A percentile compares a stretch with the other conserved stretches of the same genome.
Evolutionary conservation across 1,284 basidiomycete species (phyloP).

Genomic region (Boletellus sp.): DNA sequence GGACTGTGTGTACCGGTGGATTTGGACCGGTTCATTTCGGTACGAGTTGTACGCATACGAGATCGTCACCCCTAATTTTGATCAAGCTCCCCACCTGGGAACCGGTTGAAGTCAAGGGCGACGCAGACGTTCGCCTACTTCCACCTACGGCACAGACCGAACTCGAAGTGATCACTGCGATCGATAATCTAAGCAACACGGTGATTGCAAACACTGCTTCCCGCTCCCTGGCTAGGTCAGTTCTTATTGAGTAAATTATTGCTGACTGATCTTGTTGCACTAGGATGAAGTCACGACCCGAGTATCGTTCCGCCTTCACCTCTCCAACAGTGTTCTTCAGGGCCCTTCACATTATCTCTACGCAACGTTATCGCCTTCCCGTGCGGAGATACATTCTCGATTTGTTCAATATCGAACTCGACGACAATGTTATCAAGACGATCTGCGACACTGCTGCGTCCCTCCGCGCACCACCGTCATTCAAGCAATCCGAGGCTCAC

Average conservation of each 20-base stretch:
- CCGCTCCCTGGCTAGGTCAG: conserved; percentile 77
- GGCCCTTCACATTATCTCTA: conserved; percentile 81
- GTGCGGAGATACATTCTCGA: conserved; percentile 92
- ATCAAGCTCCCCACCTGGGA: conserved; percentile 78
- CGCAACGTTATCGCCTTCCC: conserved; percentile 84
- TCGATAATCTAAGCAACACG: conserved; percentile 93
- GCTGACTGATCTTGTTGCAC: conserved; percentile 1
- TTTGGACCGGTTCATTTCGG: conserved; percentile 75
- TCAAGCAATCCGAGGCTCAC: conserved; percentile 45
- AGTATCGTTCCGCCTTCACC: conserved; percentile 72
- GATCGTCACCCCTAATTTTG: background rate
- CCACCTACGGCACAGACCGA: conserved; percentile 72
- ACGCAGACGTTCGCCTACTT: conserved; percentile 50
- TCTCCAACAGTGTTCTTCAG: conserved; percentile 81
- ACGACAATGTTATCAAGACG: conserved; percentile 51
- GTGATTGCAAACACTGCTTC: conserved; percentile 94
- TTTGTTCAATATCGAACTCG: conserved; percentile 81
- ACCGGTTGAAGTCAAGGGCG: conserved; percentile 42
- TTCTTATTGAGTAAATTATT: conserved; percentile 1
- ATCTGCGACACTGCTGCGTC: conserved; percentile 49
- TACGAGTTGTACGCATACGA: conserved; percentile 40
- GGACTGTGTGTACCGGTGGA: conserved; percentile 88
- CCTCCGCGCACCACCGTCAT: conserved; percentile 48
- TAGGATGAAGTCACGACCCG: conserved; percentile 80
- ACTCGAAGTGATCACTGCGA: conserved; percentile 83